Evolutionary conservation across 345 rosid species (phyloP), one percentile per base, ranked within the genome.

Genomic region (Linum lewisii): DNA sequence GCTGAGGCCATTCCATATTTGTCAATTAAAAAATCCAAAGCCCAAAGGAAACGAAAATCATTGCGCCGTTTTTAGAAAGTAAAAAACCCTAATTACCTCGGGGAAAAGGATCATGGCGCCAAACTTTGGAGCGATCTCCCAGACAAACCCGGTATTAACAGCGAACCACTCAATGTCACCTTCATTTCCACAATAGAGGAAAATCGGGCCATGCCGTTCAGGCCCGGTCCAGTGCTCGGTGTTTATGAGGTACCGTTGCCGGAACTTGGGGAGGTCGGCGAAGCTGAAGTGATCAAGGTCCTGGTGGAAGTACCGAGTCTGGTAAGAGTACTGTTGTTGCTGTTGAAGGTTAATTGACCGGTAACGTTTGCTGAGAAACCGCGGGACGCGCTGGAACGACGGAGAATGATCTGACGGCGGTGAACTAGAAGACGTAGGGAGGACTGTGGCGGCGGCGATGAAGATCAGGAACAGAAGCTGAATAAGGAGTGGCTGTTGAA

Each of bases 91-190:
- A 63, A 72, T 38, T 62, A 84, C 95, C 78, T 88, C 96, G 0
- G 88, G 92, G 70, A 88, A 88, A 59, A 88, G 66, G 59, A 88
- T 81, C 78, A 85, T 72, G 61, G 92, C 96, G 19, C 93, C 96
- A 24, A 88, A 88, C 58, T 51, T 76, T 1, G 96, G 90, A 14
- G 92, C 92, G 15, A 85, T 71, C 14, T 88, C 96, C 96, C 96
- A 88, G 4, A 88, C 63, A 59, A 88, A 85, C 32, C 96, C 92
- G 0, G 90, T 67, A 65, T 88, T 88, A 5, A 65, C 72, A 14
- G 96, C 92, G 73, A 88, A 88, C 96, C 96, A 88, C 32, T 77
- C 88, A 63, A 88, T 88, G 61, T 85, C 85, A 26, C 92, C 96
- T 64, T 88, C 96, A 73, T 88, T 85, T 29, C 96, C 92, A 60